Percentiles rank a stretch among this genome's conserved stretches.
phyloP scores from a whole-genome alignment of 768 basidiomycete species.

The Pleurotus pulmonarius region DNA sequence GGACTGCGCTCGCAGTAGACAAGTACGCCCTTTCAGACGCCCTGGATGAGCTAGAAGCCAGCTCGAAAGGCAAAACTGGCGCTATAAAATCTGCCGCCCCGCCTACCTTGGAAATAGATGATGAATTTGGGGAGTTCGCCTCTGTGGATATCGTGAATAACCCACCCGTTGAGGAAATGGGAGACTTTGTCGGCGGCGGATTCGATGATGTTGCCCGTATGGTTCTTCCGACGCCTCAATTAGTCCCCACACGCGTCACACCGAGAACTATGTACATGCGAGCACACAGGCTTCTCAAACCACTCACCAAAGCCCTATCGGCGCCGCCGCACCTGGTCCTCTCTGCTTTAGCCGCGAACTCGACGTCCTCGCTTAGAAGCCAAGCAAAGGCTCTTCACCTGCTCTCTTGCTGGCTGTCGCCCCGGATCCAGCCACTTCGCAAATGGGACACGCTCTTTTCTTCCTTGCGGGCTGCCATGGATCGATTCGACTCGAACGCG shows the following conservation, averaged over 20 bases:
- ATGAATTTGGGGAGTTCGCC: slow-evolving; percentile 90
- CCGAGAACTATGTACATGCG: slow-evolving; percentile 61
- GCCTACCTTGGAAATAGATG: slow-evolving; percentile 65
- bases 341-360: slow-evolving; percentile 46
- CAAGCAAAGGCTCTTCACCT: slow-evolving; percentile 71
- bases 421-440: slow-evolving; percentile 64
- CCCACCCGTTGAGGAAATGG: slow-evolving; percentile 38
- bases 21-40: slow-evolving; percentile 38
- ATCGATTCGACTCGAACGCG: slow-evolving; percentile 83
- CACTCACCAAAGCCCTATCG: slow-evolving; percentile 53
- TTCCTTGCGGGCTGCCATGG: slow-evolving; percentile 73
- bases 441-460: slow-evolving; percentile 59
- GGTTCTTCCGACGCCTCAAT: slow-evolving; percentile 19
- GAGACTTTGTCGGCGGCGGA: slow-evolving; percentile 36
- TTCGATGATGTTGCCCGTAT: slow-evolving; percentile 20
- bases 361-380: slow-evolving; percentile 35
- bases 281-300: slow-evolving; percentile 60
- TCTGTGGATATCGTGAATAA: slow-evolving; percentile 33
- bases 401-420: slow-evolving; percentile 73
- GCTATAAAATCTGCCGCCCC: slow-evolving; percentile 43
- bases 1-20: slow-evolving; percentile 56
- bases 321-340: slow-evolving; percentile 68
- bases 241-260: slow-evolving; percentile 26
- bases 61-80: slow-evolving; percentile 32
- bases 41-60: slow-evolving; percentile 58